These are phyloP conservation scores for Liquidambar formosana DNA, from an alignment of 164 flowering plant species.

Conservation along the genomic window DNA sequence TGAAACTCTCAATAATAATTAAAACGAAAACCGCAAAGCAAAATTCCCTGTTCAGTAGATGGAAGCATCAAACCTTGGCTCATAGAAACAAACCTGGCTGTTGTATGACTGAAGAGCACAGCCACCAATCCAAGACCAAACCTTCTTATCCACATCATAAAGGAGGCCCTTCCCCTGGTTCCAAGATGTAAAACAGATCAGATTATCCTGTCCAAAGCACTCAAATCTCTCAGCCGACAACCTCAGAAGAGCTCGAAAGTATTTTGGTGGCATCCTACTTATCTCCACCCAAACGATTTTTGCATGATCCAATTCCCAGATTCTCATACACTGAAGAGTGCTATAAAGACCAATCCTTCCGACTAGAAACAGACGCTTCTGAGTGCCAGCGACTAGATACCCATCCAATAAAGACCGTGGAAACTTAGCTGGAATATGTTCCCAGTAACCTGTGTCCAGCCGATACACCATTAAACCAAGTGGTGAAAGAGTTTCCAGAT, in stretches of 20 bases:
- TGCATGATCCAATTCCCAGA: constrained; percentile 93
- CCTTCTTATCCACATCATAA: constrained; percentile 80
- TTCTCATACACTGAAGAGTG: constrained; percentile 88
- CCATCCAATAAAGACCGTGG: constrained; percentile 91
- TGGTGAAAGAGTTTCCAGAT: constrained; percentile 88
- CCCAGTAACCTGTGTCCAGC: constrained; percentile 77
- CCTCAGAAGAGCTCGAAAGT: constrained; percentile 77
- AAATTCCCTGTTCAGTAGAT: constrained; percentile 37
- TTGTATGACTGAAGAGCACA: constrained; percentile 89
- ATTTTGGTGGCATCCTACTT: constrained; percentile 91
- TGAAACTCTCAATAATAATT: background rate
- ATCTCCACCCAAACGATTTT: constrained; percentile 82
- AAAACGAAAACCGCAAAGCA: background rate
- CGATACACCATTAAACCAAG: constrained; percentile 91
- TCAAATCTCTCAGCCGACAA: constrained; percentile 95
- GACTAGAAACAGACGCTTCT: constrained; percentile 82
- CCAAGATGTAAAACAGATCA: constrained; percentile 88
- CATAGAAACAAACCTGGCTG: constrained; percentile 90
- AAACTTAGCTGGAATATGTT: constrained; percentile 89
- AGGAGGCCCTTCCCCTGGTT: constrained; percentile 93
- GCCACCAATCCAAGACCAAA: constrained; percentile 96
- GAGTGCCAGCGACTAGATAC: constrained; percentile 85
- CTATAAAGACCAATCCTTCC: constrained; percentile 91
- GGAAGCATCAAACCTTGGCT: constrained; percentile 91
- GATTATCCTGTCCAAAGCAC: constrained; percentile 93